A percentile compares a stretch with the other conserved stretches of the same genome.
Evolutionary conservation across 345 rosid species (phyloP).

Genomic region (Mercurialis annua): DNA sequence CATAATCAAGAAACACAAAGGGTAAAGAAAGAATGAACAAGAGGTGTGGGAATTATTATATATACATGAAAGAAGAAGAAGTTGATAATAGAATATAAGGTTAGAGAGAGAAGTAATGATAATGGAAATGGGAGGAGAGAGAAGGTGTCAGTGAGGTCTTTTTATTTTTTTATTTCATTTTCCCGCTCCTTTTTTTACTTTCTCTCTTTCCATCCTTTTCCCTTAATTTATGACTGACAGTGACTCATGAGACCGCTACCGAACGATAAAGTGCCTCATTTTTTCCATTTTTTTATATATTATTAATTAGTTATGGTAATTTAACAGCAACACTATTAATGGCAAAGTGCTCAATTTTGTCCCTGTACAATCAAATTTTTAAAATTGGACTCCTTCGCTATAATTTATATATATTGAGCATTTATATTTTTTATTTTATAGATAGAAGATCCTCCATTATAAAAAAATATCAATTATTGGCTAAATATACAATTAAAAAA

Average conservation of each 20-base stretch:
- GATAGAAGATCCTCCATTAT: too few species aligned
- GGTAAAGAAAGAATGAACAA: neutral
- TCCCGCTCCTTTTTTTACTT: slow-evolving; percentile 27
- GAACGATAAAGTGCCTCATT: slow-evolving; percentile 14
- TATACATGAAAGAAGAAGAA: neutral
- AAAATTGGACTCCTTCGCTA: too few species aligned
- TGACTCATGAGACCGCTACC: slow-evolving; percentile 44
- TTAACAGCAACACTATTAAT: too few species aligned
- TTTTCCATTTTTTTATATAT: neutral
- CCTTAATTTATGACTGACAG: slow-evolving; percentile 47
- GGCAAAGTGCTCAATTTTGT: too few species aligned
- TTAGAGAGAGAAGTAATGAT: slow-evolving; percentile 8
- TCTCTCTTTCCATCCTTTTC: slow-evolving; percentile 17
- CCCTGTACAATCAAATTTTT: too few species aligned
- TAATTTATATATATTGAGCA: too few species aligned
- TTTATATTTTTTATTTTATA: too few species aligned
- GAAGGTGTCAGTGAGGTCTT: neutral
- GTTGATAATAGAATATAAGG: neutral
- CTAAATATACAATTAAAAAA: too few species aligned
- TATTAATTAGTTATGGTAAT: too few species aligned
- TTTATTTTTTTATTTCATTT: slow-evolving; percentile 15
- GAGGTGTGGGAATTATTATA: neutral
- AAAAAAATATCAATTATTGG: too few species aligned
- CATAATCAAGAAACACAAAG: neutral
- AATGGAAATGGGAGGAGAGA: slow-evolving; percentile 25